Evolutionary conservation across 23 red algal species (phyloP), one percentile per base, ranked within the genome.

Genomic region (Pyropia haitanensis): DNA sequence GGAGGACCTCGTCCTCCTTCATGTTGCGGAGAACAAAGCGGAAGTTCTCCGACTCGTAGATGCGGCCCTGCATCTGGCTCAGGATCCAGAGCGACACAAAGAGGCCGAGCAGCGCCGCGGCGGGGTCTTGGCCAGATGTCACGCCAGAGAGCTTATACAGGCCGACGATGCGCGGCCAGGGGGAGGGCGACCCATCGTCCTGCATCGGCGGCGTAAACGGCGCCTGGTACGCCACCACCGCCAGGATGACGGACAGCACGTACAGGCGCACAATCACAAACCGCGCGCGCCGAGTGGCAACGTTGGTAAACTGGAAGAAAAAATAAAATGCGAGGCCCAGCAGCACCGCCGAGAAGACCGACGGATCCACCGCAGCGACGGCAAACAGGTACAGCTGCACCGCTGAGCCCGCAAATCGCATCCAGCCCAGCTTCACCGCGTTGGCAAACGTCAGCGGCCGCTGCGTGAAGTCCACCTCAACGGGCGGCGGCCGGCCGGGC

Each of bases 351-450:
- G 51, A 58, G n/a, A 73, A 32, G 15, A 73, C 33, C 17, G 55
- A 58, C 30, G 69, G 55, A 17, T 73, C 69, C n/a, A 53, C 34
- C 14, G 69, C 58, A 22, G 69, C 69, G 5, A 73, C 51, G 21
- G 69, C 69, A 58, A 73, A 73, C 18, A 73, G 28, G 50, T 29
- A 73, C 12, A 73, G 69, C 33, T 73, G 69, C 55, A 73, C 69
- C 15, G 58, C 32, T 14, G 50, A 30, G 58, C 69, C 69, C 5
- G 53, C 24, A 56, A 73, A 33, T 15, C 69, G 69, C 69, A 73
- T 73, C 69, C 69, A 73, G 5, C 15, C 53, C 9, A 73, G 69
- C 52, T 73, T 73, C 46, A 53, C 34, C 14, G 23, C 17, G 52
- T 73, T 73, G 17, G 32, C 23, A 19, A 73, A 73, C 51, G 69